phyloP scores from a whole-genome alignment of 345 rosid genomes.

The Jatropha curcas region DNA sequence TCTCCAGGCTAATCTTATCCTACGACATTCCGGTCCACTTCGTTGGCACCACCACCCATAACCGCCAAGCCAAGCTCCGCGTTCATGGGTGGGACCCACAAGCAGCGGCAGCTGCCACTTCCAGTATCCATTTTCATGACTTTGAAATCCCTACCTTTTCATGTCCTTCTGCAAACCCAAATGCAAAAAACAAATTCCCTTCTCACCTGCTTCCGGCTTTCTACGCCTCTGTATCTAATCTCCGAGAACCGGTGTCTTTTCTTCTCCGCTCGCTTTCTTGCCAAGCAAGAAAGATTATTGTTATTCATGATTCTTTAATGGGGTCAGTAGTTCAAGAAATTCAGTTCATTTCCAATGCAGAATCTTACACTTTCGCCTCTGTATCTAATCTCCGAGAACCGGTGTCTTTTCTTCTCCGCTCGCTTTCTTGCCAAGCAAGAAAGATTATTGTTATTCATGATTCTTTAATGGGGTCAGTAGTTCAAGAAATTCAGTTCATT shows the following conservation, averaged over 20 bases:
- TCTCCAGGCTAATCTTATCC: constrained; percentile 42
- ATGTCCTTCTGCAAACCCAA: constrained; percentile 37
- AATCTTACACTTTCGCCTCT: constrained; percentile 43
- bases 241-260: constrained; percentile 23
- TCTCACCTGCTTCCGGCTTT: constrained; percentile 46
- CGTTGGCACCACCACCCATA: constrained; percentile 41
- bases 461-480: constrained; percentile 45
- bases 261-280: constrained; percentile 31
- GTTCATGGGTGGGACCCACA: constrained; percentile 39
- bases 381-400: constrained; percentile 40
- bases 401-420: constrained; percentile 20
- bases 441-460: constrained; percentile 41
- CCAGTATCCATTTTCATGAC: constrained; percentile 39
- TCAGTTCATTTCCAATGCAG: constrained; percentile 29
- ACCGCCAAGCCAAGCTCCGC: constrained; percentile 42
- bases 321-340: constrained; percentile 41
- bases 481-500: constrained; percentile 32
- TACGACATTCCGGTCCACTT: constrained; percentile 43
- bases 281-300: constrained; percentile 27
- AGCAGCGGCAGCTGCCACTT: background rate
- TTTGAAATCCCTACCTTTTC: constrained; percentile 31
- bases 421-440: constrained; percentile 27
- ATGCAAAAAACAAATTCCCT: constrained; percentile 38
- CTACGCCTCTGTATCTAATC: constrained; percentile 25
- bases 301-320: constrained; percentile 48